These are phyloP conservation scores for Trametes pubescens DNA, from an alignment of 1,284 basidiomycete genomes.

Conservation along the genomic window DNA sequence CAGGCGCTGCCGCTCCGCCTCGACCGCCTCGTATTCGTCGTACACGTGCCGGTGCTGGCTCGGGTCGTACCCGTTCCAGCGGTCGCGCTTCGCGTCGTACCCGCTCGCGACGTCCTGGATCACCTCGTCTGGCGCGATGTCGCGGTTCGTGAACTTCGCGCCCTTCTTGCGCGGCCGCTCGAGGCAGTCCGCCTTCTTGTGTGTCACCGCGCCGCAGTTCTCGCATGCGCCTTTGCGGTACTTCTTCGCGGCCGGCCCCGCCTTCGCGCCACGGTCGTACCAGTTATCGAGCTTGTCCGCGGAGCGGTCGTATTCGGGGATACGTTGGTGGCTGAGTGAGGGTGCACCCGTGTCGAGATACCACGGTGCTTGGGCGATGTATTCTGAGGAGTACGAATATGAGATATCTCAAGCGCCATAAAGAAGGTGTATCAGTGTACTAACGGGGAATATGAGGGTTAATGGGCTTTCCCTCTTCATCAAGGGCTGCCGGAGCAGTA, in stretches of 20 bases:
- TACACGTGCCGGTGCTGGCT: conserved; percentile 87
- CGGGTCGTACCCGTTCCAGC: conserved; percentile 99
- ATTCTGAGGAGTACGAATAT: conserved; percentile 60
- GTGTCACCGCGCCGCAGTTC: conserved; percentile 97
- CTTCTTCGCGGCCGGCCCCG: conserved; percentile 92
- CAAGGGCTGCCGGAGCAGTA: conserved; percentile 93
- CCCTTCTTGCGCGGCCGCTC: conserved; percentile 97
- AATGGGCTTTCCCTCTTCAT: conserved; percentile 94
- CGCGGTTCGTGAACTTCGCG: conserved; percentile 91
- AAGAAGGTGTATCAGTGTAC: conserved; percentile 42
- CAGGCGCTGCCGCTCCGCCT: conserved; percentile 88
- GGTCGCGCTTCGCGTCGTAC: conserved; percentile 95
- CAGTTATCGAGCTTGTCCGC: conserved; percentile 84
- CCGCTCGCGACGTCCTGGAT: conserved; percentile 83
- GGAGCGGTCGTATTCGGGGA: conserved; percentile 72
- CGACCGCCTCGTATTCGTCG: conserved; percentile 94
- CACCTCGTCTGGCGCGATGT: conserved; percentile 93
- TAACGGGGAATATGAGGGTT: conserved; percentile 98
- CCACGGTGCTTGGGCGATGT: conserved; percentile 97
- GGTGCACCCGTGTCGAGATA: conserved; percentile 94
- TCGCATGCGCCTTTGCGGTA: conserved; percentile 98
- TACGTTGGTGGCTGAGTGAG: conserved; percentile 93
- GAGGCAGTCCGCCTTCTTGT: conserved; percentile 91
- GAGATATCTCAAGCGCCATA: conserved; percentile 20
- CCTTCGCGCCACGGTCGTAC: conserved; percentile 91